Conservation (phyloP, 805 yeast species). For the Barnettozyma sucrosica region DNA sequence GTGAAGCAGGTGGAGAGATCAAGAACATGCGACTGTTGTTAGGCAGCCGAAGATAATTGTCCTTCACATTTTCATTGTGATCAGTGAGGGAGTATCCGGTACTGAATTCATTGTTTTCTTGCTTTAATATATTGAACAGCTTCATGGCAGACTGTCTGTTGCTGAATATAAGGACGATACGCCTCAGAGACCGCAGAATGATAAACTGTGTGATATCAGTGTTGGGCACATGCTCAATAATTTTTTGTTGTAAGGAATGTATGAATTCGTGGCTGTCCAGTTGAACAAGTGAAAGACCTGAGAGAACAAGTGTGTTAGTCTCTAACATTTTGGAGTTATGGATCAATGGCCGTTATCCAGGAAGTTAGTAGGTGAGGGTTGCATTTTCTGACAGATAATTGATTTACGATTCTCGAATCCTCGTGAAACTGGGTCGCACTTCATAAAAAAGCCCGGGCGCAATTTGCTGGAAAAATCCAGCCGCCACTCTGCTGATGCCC, state of each 20-base stretch:
- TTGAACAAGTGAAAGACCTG: constrained; percentile 15
- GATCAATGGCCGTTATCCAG: not conserved
- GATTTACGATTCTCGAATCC: not conserved
- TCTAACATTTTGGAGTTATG: not conserved
- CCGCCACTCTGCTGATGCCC: not conserved
- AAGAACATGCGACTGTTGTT: constrained; percentile 29
- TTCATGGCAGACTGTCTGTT: constrained; percentile 7
- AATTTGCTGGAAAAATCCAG: not conserved
- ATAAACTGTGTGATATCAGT: constrained; percentile 25
- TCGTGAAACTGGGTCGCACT: not conserved
- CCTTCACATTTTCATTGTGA: constrained; percentile 7
- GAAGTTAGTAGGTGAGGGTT: no score
- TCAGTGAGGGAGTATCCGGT: constrained; percentile 19
- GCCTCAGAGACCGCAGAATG: constrained; percentile 21
- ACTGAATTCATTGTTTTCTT: constrained; percentile 3
- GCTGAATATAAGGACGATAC: constrained; percentile 25
- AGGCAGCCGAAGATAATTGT: constrained; percentile 30
- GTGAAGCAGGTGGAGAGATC: constrained; percentile 39
- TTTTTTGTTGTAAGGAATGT: constrained; percentile 21
- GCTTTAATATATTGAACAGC: constrained; percentile 7
- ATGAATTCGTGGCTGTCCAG: constrained; percentile 19
- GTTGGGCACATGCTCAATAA: constrained; percentile 15
- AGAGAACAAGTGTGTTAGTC: constrained; percentile 26
- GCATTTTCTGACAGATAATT: no score
- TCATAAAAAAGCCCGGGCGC: not conserved